Evolutionary conservation across 2,329 filamentous ascomycete genomes (phyloP).

Genomic region (Fusarium poae): DNA sequence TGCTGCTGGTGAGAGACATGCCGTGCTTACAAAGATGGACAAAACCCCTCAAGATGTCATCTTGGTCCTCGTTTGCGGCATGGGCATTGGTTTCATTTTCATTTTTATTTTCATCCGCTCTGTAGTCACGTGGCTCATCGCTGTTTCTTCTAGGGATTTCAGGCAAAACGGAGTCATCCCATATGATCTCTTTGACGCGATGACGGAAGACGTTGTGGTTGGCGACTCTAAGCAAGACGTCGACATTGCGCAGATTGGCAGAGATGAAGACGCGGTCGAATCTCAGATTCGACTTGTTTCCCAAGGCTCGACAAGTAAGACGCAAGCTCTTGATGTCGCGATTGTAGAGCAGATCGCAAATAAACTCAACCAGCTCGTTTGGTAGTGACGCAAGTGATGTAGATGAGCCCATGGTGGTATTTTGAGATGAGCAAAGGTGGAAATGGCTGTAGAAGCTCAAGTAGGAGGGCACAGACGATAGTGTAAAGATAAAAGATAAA

Average conservation of each 20-base stretch:
- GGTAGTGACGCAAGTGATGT: neutral
- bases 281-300: neutral
- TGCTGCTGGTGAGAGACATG: neutral
- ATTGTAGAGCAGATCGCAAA: neutral
- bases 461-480: neutral
- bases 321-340: constrained; percentile 1
- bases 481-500: neutral
- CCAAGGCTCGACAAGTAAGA: neutral
- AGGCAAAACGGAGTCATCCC: constrained; percentile 9
- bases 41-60: neutral
- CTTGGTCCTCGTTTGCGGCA: neutral
- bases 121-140: neutral
- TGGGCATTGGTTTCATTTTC: neutral
- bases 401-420: neutral
- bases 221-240: constrained; percentile 6
- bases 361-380: neutral
- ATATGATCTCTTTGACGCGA: constrained; percentile 3
- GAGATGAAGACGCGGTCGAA: constrained; percentile 22
- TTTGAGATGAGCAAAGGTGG: neutral
- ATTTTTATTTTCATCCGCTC: neutral
- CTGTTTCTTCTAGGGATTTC: accelerated
- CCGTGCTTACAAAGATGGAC: neutral
- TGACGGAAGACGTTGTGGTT: neutral
- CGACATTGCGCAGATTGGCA: neutral
- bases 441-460: neutral